Conservation (phyloP, 768 basidiomycete species). For the Mycena floridula region DNA sequence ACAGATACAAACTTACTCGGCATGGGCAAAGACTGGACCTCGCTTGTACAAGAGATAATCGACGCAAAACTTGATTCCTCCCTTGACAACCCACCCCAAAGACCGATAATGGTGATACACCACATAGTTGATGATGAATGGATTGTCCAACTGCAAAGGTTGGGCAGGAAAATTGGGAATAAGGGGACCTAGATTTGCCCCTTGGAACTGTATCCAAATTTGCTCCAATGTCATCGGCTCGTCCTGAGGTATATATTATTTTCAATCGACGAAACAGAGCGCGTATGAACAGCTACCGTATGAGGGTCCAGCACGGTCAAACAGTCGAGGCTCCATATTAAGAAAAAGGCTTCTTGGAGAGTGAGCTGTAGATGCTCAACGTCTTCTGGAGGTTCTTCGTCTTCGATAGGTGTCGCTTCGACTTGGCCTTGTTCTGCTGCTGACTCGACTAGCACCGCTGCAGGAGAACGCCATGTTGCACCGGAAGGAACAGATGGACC, state of each 20-base stretch:
- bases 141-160: constrained; percentile 71
- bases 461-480: constrained; percentile 68
- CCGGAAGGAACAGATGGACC: constrained; percentile 68
- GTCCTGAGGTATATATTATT: constrained; percentile 29
- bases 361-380: constrained; percentile 90
- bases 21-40: constrained; percentile 92
- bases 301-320: constrained; percentile 61
- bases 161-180: constrained; percentile 23
- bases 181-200: constrained; percentile 39
- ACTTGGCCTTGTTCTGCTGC: constrained; percentile 10
- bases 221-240: constrained; percentile 47
- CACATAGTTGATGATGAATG: constrained; percentile 85
- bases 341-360: constrained; percentile 84
- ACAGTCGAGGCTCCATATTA: constrained; percentile 80
- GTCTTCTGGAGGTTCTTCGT: constrained; percentile 55
- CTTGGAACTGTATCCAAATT: constrained; percentile 64
- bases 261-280: constrained; percentile 1
- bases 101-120: constrained; percentile 94
- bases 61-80: constrained; percentile 95
- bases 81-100: constrained; percentile 94
- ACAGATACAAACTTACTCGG: constrained; percentile 59
- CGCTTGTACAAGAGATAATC: constrained; percentile 93
- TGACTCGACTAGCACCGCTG: constrained; percentile 6
- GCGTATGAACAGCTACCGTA: constrained; percentile 42
- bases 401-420: constrained; percentile 26